phyloP scores from a whole-genome alignment of 208 protist species.

The Acanthamoeba rhysodes region DNA sequence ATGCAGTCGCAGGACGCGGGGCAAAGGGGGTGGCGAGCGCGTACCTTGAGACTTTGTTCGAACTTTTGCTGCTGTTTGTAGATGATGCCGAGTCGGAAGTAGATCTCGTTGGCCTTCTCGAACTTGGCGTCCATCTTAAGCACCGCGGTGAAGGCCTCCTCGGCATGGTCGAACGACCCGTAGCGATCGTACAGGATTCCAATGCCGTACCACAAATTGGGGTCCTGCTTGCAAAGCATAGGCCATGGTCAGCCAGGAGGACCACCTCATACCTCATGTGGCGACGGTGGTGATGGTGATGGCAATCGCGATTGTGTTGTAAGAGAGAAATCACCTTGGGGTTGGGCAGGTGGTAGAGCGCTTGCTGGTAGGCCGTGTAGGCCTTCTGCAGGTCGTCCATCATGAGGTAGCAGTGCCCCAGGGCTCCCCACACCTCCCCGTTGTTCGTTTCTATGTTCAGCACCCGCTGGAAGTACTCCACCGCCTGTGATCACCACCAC shows the following conservation, averaged over 20 bases:
- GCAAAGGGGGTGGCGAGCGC: background rate
- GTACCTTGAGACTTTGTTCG: slow-evolving; percentile 85
- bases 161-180: slow-evolving; percentile 89
- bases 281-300: background rate
- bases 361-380: slow-evolving; percentile 90
- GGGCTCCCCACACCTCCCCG: slow-evolving; percentile 86
- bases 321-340: slow-evolving; percentile 78
- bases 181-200: slow-evolving; percentile 91
- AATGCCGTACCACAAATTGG: slow-evolving; percentile 92
- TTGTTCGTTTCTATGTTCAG: slow-evolving; percentile 82
- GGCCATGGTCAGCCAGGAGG: background rate
- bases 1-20: background rate
- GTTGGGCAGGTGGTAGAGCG: slow-evolving; percentile 88
- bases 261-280: background rate
- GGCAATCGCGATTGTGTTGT: background rate
- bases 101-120: slow-evolving; percentile 89
- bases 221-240: slow-evolving; percentile 80
- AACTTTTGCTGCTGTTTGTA: slow-evolving; percentile 90
- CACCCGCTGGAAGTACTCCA: slow-evolving; percentile 85
- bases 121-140: slow-evolving; percentile 89
- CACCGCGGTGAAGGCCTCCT: slow-evolving; percentile 90
- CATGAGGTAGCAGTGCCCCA: slow-evolving; percentile 89
- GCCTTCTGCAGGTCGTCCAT: slow-evolving; percentile 90
- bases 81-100: slow-evolving; percentile 90
- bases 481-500: slow-evolving; percentile 64